Conservation (phyloP, 768 basidiomycete species). For the Tylopilus vinaceipallidus region DNA sequence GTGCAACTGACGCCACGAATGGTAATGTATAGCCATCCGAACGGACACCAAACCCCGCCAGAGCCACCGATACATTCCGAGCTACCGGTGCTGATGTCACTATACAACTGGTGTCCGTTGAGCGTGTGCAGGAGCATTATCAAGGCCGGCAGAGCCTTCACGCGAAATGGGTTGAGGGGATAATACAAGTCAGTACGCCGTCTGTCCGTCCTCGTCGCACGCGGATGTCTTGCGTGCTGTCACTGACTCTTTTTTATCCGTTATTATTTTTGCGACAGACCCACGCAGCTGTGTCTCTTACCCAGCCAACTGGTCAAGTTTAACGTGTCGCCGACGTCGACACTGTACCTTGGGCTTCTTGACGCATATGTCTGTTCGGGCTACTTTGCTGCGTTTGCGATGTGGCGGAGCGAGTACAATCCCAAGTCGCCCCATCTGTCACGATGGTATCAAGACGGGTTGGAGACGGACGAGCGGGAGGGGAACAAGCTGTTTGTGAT, state of each 20-base stretch:
- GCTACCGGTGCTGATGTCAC: conserved; percentile 53
- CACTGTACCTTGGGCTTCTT: conserved; percentile 61
- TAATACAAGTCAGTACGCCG: conserved; percentile 67
- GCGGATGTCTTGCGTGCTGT: neutral
- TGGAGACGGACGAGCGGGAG: conserved; percentile 83
- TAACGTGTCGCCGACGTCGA: conserved; percentile 55
- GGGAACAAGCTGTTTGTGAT: conserved; percentile 88
- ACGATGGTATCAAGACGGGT: conserved; percentile 84
- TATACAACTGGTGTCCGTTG: conserved; percentile 89
- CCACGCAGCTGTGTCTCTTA: conserved; percentile 71
- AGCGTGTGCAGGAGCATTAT: conserved; percentile 75
- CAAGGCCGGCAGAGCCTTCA: conserved; percentile 70
- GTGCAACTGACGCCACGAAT: conserved; percentile 60
- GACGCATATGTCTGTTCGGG: conserved; percentile 89
- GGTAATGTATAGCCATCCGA: conserved; percentile 26
- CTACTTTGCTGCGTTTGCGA: conserved; percentile 67
- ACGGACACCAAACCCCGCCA: conserved; percentile 42
- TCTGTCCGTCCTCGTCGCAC: neutral
- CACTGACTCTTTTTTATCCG: neutral
- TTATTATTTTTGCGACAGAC: conserved; percentile 39
- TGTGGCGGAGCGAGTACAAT: conserved; percentile 62
- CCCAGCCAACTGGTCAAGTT: conserved; percentile 74
- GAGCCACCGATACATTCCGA: conserved; percentile 54
- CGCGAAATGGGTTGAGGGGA: conserved; percentile 65
- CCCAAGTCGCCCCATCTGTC: conserved; percentile 52